phyloP scores from a whole-genome alignment of 805 yeast species.

The Sporopachydermia quercuum region DNA sequence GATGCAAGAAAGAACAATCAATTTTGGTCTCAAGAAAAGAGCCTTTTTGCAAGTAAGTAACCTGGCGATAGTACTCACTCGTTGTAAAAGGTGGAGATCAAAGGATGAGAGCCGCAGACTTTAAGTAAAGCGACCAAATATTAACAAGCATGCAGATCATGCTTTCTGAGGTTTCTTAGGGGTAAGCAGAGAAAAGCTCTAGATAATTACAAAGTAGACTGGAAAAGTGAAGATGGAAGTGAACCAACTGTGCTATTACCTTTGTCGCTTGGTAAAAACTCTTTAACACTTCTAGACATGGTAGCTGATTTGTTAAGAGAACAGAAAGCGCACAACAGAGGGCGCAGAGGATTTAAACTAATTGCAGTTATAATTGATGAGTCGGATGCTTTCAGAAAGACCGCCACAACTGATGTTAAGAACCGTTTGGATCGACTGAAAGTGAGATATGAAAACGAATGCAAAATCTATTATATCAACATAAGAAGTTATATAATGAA shows the following conservation, averaged over 20 bases:
- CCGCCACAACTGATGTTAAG: slow-evolving; percentile 8
- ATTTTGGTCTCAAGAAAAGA: slow-evolving; percentile 44
- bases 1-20: slow-evolving; percentile 33
- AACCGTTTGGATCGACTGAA: slow-evolving; percentile 11
- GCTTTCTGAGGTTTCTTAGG: slow-evolving; percentile 60
- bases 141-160: slow-evolving; percentile 14
- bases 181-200: slow-evolving; percentile 73
- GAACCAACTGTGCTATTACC: slow-evolving; percentile 38
- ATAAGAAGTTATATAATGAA: slow-evolving; percentile 21
- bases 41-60: slow-evolving; percentile 33
- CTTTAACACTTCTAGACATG: slow-evolving; percentile 57
- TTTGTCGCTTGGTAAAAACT: slow-evolving; percentile 51
- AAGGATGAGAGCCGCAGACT: not conserved
- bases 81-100: too few species aligned
- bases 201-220: slow-evolving; percentile 67
- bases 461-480: slow-evolving; percentile 28
- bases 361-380: slow-evolving; percentile 36
- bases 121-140: not conserved
- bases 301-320: slow-evolving; percentile 43
- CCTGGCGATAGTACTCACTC: too few species aligned
- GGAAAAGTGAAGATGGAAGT: slow-evolving; percentile 27
- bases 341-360: slow-evolving; percentile 52
- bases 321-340: slow-evolving; percentile 46
- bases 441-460: slow-evolving; percentile 19
- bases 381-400: slow-evolving; percentile 11